phyloP scores from a whole-genome alignment of 257 asterid genomes.

The Nicotiana sylvestris region DNA sequence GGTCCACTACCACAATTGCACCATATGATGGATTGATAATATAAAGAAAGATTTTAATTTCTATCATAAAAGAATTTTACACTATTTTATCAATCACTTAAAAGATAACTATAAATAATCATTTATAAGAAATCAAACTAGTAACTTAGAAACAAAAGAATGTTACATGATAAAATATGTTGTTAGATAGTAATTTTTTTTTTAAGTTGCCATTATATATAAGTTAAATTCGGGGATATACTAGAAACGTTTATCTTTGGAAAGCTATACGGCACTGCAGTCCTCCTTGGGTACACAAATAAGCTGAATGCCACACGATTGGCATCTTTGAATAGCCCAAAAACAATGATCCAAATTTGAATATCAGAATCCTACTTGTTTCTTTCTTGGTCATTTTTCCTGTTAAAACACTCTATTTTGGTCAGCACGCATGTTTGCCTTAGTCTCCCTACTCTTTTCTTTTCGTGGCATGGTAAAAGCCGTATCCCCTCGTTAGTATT shows the following conservation, averaged over 20 bases:
- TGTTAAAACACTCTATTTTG: not conserved
- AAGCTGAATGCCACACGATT: constrained; percentile 48
- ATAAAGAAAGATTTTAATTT: not conserved
- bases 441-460: not conserved
- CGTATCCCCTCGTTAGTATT: constrained; percentile 19
- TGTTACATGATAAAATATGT: not conserved
- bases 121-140: not conserved
- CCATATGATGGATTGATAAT: constrained; percentile 9
- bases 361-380: constrained; percentile 16
- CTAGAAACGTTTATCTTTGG: not conserved
- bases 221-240: too few species aligned
- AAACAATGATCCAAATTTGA: constrained; percentile 10
- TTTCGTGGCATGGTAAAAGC: constrained; percentile 36
- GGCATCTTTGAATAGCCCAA: constrained; percentile 43
- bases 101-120: not conserved
- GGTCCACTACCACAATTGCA: constrained; percentile 29
- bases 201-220: too few species aligned
- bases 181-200: too few species aligned
- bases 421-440: constrained; percentile 29
- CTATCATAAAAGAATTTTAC: too few species aligned
- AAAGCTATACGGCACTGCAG: constrained; percentile 11
- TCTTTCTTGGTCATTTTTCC: not conserved
- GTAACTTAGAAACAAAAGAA: not conserved
- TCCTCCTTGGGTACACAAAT: constrained; percentile 12
- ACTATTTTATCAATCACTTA: not conserved